Base-by-base conservation (phyloP, 108 stramenopile genomes). In the Craspedostauros australis region DNA sequence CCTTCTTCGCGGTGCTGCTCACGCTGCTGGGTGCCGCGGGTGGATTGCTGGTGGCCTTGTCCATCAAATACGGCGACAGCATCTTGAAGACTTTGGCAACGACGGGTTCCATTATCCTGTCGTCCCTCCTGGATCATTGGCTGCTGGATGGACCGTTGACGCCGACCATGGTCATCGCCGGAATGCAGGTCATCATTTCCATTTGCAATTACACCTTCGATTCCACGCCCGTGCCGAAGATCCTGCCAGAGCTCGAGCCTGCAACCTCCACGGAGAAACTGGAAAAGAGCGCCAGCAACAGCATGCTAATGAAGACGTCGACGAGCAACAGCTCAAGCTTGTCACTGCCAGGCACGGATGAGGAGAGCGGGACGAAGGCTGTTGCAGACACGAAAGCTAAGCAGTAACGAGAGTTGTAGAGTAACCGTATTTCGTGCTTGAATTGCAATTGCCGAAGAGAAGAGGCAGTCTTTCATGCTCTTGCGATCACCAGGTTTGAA, bases 61-160 rank as follows among this genome's bases (percentile, higher is more conserved):
- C 85, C 22, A 86, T 95, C 69, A 97, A 97, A 66, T 78, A 95
- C 54, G 91, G 91, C 25, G 94, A 97, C 59, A 75, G 88, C 9
- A 91, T 97, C 46, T 62, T 97, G 50, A 97, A 97, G 68, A 95
- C 94, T 5, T 64, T 95, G 47, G 96, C 96, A 14, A 86, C 84
- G 3, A 92, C 86, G 16, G 90, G 90, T 22, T 84, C 86, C 6
- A 92, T 92, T 30, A 57, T 91, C 36, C 60, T 91, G 23, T 82
- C 82, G 7, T 69, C 75, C 16, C 16, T 78, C 3, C 34, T 91
- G 39, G 89, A 91, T 64, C 76, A 84, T 46, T 68, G 48, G 21
- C 23, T 86, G 11, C 50, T 91, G 56, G 79, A 68, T 8, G 89
- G 89, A 23, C 85, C 89, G 7, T 57, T 91, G 55, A 86, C 77